Conservation (phyloP, 2,329 filamentous ascomycete genomes). For the Fusarium odoratissimum region DNA sequence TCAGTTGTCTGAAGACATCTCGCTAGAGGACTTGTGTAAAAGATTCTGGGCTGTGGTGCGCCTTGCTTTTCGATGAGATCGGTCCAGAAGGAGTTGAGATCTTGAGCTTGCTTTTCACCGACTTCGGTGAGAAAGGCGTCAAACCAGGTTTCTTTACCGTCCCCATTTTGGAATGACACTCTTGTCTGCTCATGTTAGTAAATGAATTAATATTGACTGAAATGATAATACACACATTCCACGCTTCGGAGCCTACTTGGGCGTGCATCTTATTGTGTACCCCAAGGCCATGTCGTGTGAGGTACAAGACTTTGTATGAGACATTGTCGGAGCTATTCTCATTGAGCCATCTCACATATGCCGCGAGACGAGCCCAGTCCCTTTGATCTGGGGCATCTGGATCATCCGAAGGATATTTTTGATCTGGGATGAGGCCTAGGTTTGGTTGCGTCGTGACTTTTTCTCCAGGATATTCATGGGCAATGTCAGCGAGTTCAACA, state of each 20-base stretch:
- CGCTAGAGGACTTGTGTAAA: conserved; percentile 69
- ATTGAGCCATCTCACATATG: conserved; percentile 62
- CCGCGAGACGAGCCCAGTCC: conserved; percentile 64
- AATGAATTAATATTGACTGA: rapidly evolving
- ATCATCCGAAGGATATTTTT: conserved; percentile 57
- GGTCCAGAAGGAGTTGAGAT: conserved; percentile 64
- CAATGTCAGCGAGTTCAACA: conserved; percentile 54
- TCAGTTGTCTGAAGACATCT: conserved; percentile 69
- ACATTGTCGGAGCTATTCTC: conserved; percentile 53
- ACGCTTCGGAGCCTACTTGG: conserved; percentile 67
- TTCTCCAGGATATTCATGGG: conserved; percentile 41
- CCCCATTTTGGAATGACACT: conserved; percentile 55
- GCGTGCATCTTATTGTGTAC: conserved; percentile 61
- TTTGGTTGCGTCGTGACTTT: conserved; percentile 57
- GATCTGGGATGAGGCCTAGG: conserved; percentile 64
- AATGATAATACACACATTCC: conserved; percentile 57
- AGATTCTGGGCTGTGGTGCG: conserved; percentile 64
- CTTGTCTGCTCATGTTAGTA: conserved; percentile 42
- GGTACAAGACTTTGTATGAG: conserved; percentile 64
- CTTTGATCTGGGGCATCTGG: conserved; percentile 47
- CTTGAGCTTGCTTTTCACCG: conserved; percentile 65
- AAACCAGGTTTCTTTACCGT: conserved; percentile 53
- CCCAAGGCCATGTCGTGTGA: conserved; percentile 69
- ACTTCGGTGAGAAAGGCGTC: conserved; percentile 62
- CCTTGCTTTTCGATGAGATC: conserved; percentile 55